Evolutionary conservation across 768 basidiomycete species (phyloP).

Genomic region (Goffeauzyma gilvescens): DNA sequence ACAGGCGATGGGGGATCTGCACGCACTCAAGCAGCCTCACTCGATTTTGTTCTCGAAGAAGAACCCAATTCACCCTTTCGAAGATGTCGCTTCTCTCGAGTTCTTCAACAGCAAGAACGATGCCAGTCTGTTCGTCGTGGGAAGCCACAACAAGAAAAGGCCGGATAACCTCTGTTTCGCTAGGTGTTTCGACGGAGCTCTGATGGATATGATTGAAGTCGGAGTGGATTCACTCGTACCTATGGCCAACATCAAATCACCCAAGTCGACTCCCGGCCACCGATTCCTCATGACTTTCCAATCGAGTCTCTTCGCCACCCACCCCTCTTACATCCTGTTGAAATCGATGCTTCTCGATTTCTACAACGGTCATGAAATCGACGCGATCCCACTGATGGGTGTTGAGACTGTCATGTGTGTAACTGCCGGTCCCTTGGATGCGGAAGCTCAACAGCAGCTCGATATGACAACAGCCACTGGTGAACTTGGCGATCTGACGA

Average conservation of each 20-base stretch:
- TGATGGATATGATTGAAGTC: conserved; percentile 88
- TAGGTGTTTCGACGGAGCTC: conserved; percentile 62
- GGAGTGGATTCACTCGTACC: conserved; percentile 63
- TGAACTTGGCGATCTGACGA: conserved; percentile 34
- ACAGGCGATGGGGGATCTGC: conserved; percentile 77
- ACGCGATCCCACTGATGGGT: conserved; percentile 49
- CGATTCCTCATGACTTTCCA: conserved; percentile 90
- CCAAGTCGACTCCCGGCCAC: conserved; percentile 73
- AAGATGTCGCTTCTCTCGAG: conserved; percentile 52
- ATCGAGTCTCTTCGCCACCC: conserved; percentile 81
- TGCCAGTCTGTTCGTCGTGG: conserved; percentile 72
- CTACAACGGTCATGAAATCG: conserved; percentile 66
- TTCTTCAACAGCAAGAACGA: conserved; percentile 94
- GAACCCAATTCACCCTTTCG: conserved; percentile 78
- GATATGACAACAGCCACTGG: conserved; percentile 7
- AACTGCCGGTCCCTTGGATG: conserved; percentile 22
- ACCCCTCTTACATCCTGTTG: conserved; percentile 75
- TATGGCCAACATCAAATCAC: conserved; percentile 73
- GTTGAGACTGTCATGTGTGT: conserved; percentile 28
- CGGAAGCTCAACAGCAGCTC: too few species aligned
- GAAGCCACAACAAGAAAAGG: conserved; percentile 82
- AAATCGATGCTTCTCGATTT: conserved; percentile 80
- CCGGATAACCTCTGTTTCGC: conserved; percentile 71
- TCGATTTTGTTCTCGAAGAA: conserved; percentile 87
- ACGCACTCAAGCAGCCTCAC: conserved; percentile 80